Conservation (phyloP, 495 filamentous ascomycete genomes). For the Mycothermus thermophilus region DNA sequence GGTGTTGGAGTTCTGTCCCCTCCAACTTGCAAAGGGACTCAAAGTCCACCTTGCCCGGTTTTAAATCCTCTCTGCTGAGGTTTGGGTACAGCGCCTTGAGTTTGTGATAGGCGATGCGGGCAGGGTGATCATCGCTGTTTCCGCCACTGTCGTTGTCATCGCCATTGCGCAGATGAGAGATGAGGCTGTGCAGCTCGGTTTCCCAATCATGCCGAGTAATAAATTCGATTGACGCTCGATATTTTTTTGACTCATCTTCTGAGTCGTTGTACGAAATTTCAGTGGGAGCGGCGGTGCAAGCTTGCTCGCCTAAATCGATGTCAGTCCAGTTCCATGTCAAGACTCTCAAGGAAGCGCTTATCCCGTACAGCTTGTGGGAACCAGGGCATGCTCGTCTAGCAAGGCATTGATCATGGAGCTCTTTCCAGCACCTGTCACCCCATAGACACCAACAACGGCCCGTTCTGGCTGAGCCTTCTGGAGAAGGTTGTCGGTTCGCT, state of each 20-base stretch:
- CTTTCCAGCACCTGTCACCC: slow-evolving; percentile 46
- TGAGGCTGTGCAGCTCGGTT: slow-evolving; percentile 36
- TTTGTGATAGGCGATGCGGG: slow-evolving; percentile 48
- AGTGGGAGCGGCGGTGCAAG: slow-evolving; percentile 53
- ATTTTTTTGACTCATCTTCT: slow-evolving; percentile 28
- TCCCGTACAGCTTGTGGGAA: slow-evolving; percentile 27
- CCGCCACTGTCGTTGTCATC: slow-evolving; percentile 32
- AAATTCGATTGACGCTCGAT: slow-evolving; percentile 50
- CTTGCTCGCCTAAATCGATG: no score
- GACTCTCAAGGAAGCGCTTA: no score
- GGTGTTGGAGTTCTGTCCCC: no score
- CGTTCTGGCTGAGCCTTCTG: slow-evolving; percentile 8
- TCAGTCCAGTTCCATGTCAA: no score
- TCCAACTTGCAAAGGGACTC: no score
- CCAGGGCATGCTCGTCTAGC: slow-evolving; percentile 37
- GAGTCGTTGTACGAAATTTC: slow-evolving; percentile 48
- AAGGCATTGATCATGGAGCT: slow-evolving; percentile 48
- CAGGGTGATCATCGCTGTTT: slow-evolving; percentile 26
- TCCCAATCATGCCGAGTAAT: slow-evolving; percentile 41
- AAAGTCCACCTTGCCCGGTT: slow-evolving; percentile 21
- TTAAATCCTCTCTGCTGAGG: slow-evolving; percentile 33
- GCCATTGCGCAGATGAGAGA: no score
- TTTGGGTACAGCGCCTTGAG: slow-evolving; percentile 51
- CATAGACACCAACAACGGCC: slow-evolving; percentile 43
- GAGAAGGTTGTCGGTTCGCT: slow-evolving; percentile 24